Base-by-base conservation (phyloP, 352 stramenopile species). In the Phytophthora lateralis region DNA sequence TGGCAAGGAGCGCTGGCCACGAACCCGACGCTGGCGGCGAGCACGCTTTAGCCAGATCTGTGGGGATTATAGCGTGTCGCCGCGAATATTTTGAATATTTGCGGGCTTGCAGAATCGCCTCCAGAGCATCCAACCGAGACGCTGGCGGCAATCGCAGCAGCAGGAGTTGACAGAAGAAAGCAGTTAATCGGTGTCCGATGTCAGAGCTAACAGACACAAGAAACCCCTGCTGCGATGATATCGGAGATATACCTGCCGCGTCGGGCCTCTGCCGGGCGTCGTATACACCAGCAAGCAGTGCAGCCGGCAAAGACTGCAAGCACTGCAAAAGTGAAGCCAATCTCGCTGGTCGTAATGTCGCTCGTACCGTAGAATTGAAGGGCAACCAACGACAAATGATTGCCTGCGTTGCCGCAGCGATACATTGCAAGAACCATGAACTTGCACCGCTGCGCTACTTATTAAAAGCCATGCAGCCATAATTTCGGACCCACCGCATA, bases 261-360 rank as follows among this genome's bases (percentile, higher is more conserved):
- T n/a, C n/a, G n/a, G n/a, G n/a, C 30, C 30, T 35, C 30, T 35
- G 30, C 30, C 30, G 30, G 30, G 30, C 9, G 8, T 12, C 30
- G 30, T 12, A 35, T 35, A 24, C 21, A 24, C 1, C 21, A 24
- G 4, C 30, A 12, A 35, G 30, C 4, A 35, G 30, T 12, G 30
- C 30, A 12, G 30, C 30, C 12, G 30, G 30, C 30, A 35, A 7
- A 35, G 30, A 12, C 30, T 12, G 43, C 21, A 35, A 35, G 24
- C 9, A 1, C 43, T 49, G 17, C 50, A 30, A 30, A 30, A 30
- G 26, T 1, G 26, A 30, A 48, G 39, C 37, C 32, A n/a, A 32
- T 55, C 35, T 50, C 45, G 44, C 35, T 63, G 55, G 45, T 63
- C 55, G 55, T 63, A 63, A 12, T 30, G 20, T 53, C 21, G 30